Percentiles rank a stretch among this genome's conserved stretches.
phyloP scores from a whole-genome alignment of 768 basidiomycete species.

The Trametes maxima region DNA sequence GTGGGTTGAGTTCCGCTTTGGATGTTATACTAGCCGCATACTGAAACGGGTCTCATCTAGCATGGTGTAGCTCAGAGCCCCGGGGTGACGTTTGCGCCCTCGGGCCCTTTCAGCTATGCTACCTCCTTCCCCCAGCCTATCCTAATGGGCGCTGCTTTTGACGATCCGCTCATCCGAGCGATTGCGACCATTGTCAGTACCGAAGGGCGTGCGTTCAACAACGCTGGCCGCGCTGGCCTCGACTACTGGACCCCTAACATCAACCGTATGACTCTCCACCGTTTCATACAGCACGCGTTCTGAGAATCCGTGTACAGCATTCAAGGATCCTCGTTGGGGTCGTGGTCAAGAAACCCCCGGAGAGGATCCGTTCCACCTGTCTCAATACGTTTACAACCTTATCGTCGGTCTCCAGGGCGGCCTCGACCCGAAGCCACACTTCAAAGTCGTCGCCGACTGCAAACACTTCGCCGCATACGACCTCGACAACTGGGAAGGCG shows the following conservation, averaged over 20 bases:
- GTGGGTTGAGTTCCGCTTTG: slow-evolving; percentile 34
- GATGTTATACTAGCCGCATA: neutral
- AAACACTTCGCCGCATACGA: slow-evolving; percentile 66
- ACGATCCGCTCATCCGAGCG: slow-evolving; percentile 51
- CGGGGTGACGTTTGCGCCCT: slow-evolving; percentile 50
- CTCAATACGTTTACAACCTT: slow-evolving; percentile 56
- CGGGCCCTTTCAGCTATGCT: slow-evolving; percentile 57
- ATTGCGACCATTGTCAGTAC: slow-evolving; percentile 56
- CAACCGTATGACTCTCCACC: slow-evolving; percentile 22
- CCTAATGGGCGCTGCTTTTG: slow-evolving; percentile 55
- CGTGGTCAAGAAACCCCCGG: slow-evolving; percentile 64
- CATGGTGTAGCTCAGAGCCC: slow-evolving; percentile 59
- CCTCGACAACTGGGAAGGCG: slow-evolving; percentile 57
- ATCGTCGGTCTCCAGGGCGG: slow-evolving; percentile 61
- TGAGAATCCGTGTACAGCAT: slow-evolving; percentile 31
- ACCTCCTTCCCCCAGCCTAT: slow-evolving; percentile 64
- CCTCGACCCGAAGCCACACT: slow-evolving; percentile 51
- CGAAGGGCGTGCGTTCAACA: slow-evolving; percentile 62
- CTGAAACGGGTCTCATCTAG: slow-evolving; percentile 20
- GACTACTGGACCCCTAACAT: slow-evolving; percentile 61
- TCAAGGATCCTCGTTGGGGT: slow-evolving; percentile 67
- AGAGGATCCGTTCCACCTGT: slow-evolving; percentile 57
- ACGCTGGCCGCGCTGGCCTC: slow-evolving; percentile 51
- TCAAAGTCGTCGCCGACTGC: slow-evolving; percentile 58
- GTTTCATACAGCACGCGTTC: neutral